Evolutionary conservation across 1,284 basidiomycete genomes (phyloP).

Genomic region (Ustilago sp.): DNA sequence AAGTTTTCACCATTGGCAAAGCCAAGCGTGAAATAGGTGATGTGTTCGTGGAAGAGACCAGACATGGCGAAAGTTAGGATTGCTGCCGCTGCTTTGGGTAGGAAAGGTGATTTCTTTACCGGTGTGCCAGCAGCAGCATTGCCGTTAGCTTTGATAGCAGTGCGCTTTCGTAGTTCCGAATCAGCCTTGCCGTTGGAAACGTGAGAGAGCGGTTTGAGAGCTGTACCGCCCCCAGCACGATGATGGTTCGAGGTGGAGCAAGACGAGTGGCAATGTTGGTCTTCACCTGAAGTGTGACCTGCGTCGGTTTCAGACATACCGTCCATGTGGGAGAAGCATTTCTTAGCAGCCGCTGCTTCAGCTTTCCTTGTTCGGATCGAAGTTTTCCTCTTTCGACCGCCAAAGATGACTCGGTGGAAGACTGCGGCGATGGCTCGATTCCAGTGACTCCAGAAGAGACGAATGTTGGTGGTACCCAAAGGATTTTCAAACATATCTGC

Average conservation of each 20-base stretch:
- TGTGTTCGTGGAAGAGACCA: constrained; percentile 67
- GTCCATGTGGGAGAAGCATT: constrained; percentile 54
- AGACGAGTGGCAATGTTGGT: constrained; percentile 36
- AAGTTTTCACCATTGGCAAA: constrained; percentile 67
- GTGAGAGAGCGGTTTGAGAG: constrained; percentile 48
- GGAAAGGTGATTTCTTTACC: constrained; percentile 50
- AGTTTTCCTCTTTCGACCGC: constrained; percentile 53
- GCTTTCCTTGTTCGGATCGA: constrained; percentile 31
- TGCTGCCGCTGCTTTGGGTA: constrained; percentile 60
- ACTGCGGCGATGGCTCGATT: constrained; percentile 68
- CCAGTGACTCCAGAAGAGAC: constrained; percentile 69
- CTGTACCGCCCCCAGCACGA: constrained; percentile 13
- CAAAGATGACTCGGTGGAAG: constrained; percentile 68
- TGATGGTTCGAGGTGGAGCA: constrained; percentile 10
- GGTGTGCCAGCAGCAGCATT: constrained; percentile 3
- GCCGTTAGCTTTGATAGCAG: constrained; percentile 26
- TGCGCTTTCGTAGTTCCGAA: constrained; percentile 28
- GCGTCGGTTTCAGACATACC: constrained; percentile 62
- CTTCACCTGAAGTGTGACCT: constrained; percentile 56
- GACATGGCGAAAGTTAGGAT: constrained; percentile 66
- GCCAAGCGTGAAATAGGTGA: constrained; percentile 61
- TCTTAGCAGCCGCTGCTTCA: constrained; percentile 10
- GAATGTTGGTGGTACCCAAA: constrained; percentile 65
- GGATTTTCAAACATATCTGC: constrained; percentile 68
- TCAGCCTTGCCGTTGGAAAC: constrained; percentile 19